Evolutionary conservation across 2,329 filamentous ascomycete genomes (phyloP), one percentile per base, ranked within the genome.

Genomic region (Sporothrix globosa): DNA sequence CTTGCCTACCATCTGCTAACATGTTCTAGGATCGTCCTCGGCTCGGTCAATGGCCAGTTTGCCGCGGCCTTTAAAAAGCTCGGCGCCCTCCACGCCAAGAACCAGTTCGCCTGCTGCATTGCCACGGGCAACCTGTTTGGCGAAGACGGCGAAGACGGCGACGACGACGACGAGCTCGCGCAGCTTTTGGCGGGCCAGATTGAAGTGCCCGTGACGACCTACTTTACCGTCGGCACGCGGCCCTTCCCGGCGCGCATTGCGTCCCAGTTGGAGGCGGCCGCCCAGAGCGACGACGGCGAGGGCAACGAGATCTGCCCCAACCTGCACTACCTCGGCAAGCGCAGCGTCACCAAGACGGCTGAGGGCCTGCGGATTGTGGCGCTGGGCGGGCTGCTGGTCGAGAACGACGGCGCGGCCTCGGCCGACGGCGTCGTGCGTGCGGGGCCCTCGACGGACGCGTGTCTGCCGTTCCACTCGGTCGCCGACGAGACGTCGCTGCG

Each of bases 351-450:
- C 68, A 98, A 96, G 79, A 98, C 95, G 0, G 91, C 92, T 0
- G 94, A 97, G 74, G 95, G 94, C 1, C 84, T 98, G 60, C 89
- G 91, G 67, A 93, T 99, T 73, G 92, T 95, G n/a, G 85, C 92
- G 0, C 84, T 99, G 0, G 95, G 95, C 34, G 96, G 96, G 0
- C 83, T 85, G 46, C 81, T 93, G 1, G 88, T 92, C 75, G 82
- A 88, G 50, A 85, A 83, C 2, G 34, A 19, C n/a, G 67, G 67
- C 17, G 63, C 39, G 2, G 44, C 50, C 3, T 50, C 41, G 46
- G 86, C 83, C 2, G 41, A 58, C 24, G 70, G 70, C 30, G 65
- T 69, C 2, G 61, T 67, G 14, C 50, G 65, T 3, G 71, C 69
- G 4, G 89, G 88, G 2, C 84, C 88, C 69, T 91, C 90, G 10